phyloP scores from a whole-genome alignment of 2,329 filamentous ascomycete species.

The Rosellinia necatrix region DNA sequence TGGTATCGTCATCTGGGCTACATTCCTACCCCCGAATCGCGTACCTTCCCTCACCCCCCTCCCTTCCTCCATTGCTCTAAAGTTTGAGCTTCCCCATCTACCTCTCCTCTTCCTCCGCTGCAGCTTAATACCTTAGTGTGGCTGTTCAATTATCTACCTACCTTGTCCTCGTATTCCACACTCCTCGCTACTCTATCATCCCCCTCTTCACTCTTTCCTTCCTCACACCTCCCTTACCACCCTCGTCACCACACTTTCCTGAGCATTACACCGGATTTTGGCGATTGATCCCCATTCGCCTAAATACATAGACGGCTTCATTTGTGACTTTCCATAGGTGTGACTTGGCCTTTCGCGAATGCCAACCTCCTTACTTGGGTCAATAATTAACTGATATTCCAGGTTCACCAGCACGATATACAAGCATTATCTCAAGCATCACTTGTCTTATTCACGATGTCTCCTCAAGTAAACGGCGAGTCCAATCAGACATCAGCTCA shows the following conservation, averaged over 20 bases:
- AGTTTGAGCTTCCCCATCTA: slow-evolving; percentile 8
- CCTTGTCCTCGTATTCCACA: background rate
- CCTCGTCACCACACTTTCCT: too few species aligned
- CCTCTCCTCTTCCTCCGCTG: background rate
- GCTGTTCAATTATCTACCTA: background rate
- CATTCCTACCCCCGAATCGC: background rate
- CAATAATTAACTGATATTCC: slow-evolving; percentile 13
- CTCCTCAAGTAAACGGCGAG: slow-evolving; percentile 43
- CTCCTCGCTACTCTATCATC: background rate
- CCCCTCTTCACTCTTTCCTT: too few species aligned
- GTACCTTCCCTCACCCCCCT: background rate
- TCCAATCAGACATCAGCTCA: too few species aligned
- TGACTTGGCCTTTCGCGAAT: slow-evolving; percentile 15
- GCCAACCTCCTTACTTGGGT: background rate
- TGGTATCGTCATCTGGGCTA: too few species aligned
- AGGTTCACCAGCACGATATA: background rate
- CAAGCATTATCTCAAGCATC: slow-evolving; percentile 9
- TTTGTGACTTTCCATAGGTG: slow-evolving; percentile 4
- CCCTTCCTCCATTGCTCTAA: background rate
- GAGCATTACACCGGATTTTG: too few species aligned
- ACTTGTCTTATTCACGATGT: slow-evolving; percentile 31
- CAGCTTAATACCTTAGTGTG: background rate
- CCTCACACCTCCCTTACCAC: too few species aligned
- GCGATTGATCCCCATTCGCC: too few species aligned
- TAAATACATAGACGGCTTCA: too few species aligned